Evolutionary conservation across 805 yeast species (phyloP).

Genomic region (Millerozyma miso): DNA sequence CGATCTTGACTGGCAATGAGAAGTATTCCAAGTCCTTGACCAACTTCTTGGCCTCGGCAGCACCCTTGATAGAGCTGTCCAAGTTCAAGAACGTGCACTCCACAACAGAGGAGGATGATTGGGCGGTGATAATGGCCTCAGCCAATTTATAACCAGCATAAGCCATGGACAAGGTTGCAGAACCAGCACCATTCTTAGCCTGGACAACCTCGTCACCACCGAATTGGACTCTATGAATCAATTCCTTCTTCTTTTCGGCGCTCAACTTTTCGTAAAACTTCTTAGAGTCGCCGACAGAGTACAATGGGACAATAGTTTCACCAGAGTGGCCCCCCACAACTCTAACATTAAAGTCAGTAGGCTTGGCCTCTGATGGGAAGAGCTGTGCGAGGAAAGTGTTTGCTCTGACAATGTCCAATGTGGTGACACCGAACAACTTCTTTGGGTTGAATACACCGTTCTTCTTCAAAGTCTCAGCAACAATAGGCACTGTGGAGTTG

Average conservation of each 20-base stretch:
- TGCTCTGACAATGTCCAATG: conserved; percentile 83
- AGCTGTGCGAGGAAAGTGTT: conserved; percentile 70
- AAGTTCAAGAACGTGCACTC: conserved; percentile 52
- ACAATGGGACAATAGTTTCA: conserved; percentile 86
- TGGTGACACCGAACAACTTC: conserved; percentile 83
- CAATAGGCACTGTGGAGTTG: conserved; percentile 88
- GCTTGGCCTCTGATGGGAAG: conserved; percentile 37
- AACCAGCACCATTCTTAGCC: conserved; percentile 81
- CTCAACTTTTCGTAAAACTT: conserved; percentile 38
- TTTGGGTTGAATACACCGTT: conserved; percentile 65
- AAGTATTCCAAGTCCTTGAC: conserved; percentile 46
- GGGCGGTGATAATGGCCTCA: conserved; percentile 58
- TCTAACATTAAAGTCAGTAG: conserved; percentile 57
- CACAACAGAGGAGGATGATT: conserved; percentile 30
- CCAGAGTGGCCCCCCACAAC: conserved; percentile 97
- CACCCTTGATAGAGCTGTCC: conserved; percentile 49
- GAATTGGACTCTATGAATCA: conserved; percentile 86
- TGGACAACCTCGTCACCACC: conserved; percentile 89
- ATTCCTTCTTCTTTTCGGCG: conserved; percentile 59
- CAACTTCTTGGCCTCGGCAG: conserved; percentile 45
- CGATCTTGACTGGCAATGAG: conserved; percentile 59
- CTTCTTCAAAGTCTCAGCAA: conserved; percentile 71
- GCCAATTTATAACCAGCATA: conserved; percentile 79
- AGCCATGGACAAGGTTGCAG: conserved; percentile 84
- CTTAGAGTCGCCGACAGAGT: conserved; percentile 43